Base-by-base conservation (phyloP, 2,329 filamentous ascomycete species). In the Zymoseptoria brevis region DNA sequence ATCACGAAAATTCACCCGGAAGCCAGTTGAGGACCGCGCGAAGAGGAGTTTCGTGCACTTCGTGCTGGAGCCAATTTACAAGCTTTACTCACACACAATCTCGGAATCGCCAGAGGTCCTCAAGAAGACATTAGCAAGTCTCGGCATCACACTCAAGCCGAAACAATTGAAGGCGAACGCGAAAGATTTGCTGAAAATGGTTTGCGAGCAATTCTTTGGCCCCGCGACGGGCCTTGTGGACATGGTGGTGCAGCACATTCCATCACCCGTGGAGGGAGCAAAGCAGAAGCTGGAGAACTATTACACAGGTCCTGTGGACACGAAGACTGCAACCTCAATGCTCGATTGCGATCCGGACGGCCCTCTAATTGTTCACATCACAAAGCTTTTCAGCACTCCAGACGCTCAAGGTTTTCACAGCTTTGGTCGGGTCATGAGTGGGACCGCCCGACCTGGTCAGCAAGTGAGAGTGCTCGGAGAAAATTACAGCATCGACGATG, bases 171-270 rank as follows among this genome's bases (percentile, higher is more conserved):
- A 88, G 74, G 84, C 87, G 1, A 93, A 99, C 72, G 92, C 94
- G 4, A 94, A 89, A 67, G 87, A 92, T 45, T 81, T 99, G 16
- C 81, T 99, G 58, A 92, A 89, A 70, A 78, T 95, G 55, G 92
- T 96, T 5, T 97, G 93, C 73, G 88, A 90, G 71, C 90, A 96
- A 71, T 99, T 97, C 77, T 99, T 99, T 69, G 94, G 94, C 0
- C 85, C 89, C 8, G 89, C 91, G 1, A 86, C 83, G 19, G 92
- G 91, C 0, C 96, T 99, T 67, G 92, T 97, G 48, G 94, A 99
- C 72, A 97, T 99, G 94, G 78, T 97, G 60, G 84, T 92, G 8
- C 81, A 89, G 66, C 92, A 99, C 73, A 79, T 97, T 54, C 94
- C 94, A 1, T 96, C 93, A 5, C 93, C 94, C 0, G 79, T 86